phyloP scores from a whole-genome alignment of 2,329 filamentous ascomycete genomes.

The Aspergillus flavus region DNA sequence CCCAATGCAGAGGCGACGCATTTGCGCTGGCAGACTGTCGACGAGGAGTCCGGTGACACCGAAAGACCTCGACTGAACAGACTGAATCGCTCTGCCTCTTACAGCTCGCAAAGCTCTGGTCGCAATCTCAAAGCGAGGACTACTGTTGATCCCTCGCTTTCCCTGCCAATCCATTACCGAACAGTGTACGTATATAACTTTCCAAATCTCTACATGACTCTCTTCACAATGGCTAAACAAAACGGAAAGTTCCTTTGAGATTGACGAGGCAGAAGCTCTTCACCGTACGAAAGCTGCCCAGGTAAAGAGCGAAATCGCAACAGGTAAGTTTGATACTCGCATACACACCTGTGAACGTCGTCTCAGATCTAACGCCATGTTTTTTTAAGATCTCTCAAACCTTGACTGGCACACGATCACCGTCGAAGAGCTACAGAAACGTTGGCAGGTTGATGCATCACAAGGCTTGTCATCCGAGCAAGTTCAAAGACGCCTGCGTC shows the following conservation, averaged over 20 bases:
- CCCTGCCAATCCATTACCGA: constrained; percentile 36
- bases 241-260: constrained; percentile 53
- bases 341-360: not conserved
- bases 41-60: not conserved
- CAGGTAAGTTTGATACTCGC: constrained; percentile 36
- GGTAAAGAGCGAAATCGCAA: constrained; percentile 49
- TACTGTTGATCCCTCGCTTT: constrained; percentile 27
- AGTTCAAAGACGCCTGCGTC: constrained; percentile 55
- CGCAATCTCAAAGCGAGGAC: constrained; percentile 16
- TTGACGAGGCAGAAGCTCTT: constrained; percentile 57
- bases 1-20: not conserved
- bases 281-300: constrained; percentile 46
- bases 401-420: constrained; percentile 67
- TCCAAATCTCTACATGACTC: constrained; percentile 8
- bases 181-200: constrained; percentile 25
- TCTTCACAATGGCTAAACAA: not conserved
- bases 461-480: constrained; percentile 65
- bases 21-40: constrained; percentile 2
- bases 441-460: constrained; percentile 59
- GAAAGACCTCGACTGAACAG: not conserved
- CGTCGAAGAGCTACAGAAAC: constrained; percentile 59
- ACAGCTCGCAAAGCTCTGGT: constrained; percentile 10
- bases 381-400: constrained; percentile 54
- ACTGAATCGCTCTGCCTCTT: constrained; percentile 4
- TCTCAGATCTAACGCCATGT: not conserved